Percentiles rank a stretch among this genome's conserved stretches.
Conservation (phyloP, 192 early-diverging fungal genomes). For the Podila epigama region DNA sequence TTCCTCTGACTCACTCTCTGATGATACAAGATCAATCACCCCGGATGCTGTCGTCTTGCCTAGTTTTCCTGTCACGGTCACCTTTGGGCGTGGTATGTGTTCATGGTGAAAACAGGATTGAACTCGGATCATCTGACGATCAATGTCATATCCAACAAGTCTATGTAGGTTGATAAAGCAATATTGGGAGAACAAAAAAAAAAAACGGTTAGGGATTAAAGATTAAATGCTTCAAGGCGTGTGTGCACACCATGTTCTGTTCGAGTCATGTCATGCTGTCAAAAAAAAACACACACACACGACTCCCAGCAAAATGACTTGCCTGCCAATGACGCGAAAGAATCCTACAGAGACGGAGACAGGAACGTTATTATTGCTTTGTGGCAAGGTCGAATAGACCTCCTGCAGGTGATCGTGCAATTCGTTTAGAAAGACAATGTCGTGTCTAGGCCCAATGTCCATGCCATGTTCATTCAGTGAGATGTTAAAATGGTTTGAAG, state of each 20-base stretch:
- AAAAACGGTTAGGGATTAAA: no score
- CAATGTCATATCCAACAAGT: neutral
- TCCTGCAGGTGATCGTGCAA: neutral
- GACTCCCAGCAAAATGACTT: neutral
- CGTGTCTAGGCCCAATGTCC: neutral
- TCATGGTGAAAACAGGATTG: neutral
- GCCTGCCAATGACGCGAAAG: neutral
- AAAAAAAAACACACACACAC: neutral
- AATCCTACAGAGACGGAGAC: neutral
- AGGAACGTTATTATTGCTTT: neutral
- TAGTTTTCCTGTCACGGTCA: neutral
- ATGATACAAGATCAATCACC: no score
- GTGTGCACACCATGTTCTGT: neutral
- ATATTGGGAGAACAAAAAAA: no score
- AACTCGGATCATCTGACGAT: neutral
- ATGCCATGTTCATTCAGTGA: neutral
- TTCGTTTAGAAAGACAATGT: neutral
- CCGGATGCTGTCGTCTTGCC: neutral
- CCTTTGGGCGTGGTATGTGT: neutral
- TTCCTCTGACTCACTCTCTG: neutral
- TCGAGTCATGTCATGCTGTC: neutral
- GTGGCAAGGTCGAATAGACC: no score
- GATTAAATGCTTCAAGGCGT: no score
- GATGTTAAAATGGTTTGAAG: neutral
- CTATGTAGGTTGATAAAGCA: no score